Base-by-base conservation (phyloP, 345 rosid species). In the Ceriops tagal region DNA sequence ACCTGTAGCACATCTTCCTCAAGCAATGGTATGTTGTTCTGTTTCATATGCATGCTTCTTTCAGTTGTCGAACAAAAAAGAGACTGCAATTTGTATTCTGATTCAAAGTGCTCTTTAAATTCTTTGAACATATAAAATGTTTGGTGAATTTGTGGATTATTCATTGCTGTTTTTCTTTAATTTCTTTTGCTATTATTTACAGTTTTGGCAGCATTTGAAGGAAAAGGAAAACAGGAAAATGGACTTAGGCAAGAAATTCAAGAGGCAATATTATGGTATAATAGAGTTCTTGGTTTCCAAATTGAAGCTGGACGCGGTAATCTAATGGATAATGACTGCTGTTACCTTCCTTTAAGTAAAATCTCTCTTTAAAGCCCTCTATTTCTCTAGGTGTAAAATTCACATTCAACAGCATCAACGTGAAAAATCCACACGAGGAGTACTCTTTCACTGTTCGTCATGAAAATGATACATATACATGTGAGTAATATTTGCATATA, bases 261-360 rank as follows among this genome's bases (percentile, higher is more conserved):
- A 58, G 88, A 83, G 79, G 97, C 92, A 61, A 77, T 92, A 43
- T 77, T 81, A 59, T 95, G 99, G 99, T 95, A 92, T 80, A 90
- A 86, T 72, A 75, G 71, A 71, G 80, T 81, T 82, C 91, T 95
- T 13, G 90, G 99, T 75, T 82, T 95, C 73, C 85, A 77, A 35
- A 76, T 92, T 73, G 93, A 92, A 81, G 96, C 91, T 9, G 93
- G 99, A 62, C 82, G 66, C 73, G 99, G 99, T 92, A 89, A 78
- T 58, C 59, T 69, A 57, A 22, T 10, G 39, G 62, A 71, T 63
- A 2, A 32, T 4, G 19, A 11, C 24, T 32, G 47, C 4, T 43
- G 47, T 46, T n/a, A 6, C 18, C 22, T 55, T 21, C 30, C 34
- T 49, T 34, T 21, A 27, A 46, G 53, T 11, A 46, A 58, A 22